Evolutionary conservation across 2,329 filamentous ascomycete genomes (phyloP), one percentile per base, ranked within the genome.

Genomic region (Alternaria infectoria): DNA sequence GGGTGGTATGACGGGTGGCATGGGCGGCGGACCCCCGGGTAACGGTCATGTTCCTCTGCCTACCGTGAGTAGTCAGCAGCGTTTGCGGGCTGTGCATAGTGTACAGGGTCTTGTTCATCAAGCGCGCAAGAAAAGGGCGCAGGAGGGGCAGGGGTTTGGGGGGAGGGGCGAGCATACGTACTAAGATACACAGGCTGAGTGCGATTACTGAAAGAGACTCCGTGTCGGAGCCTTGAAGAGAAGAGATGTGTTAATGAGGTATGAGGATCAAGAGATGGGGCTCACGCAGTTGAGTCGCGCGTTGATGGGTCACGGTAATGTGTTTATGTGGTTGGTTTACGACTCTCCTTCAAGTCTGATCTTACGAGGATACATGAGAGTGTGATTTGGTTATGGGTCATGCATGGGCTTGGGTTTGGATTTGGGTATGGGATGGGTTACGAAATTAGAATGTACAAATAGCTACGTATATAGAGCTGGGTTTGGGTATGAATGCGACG

Each of bases 101-200:
- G 47, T 52, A 10, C 36, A 40, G 36, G 36, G 40, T 30, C 17
- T 44, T 46, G 30, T 40, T 8, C 49, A 52, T 12, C 28, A 52
- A 21, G 15, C 36, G 15, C 21, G 49, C 28, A 52, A 52, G 49
- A 52, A 52, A 30, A 52, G 28, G 49, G 28, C 28, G 28, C 15
- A 26, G 32, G 40, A 59, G 23, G 47, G 55, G 3, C 40, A 54
- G 52, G 36, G 32, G 17, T 54, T 60, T 62, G 64, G 57, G 17
- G 58, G 59, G n/a, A 62, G 59, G 54, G 55, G 62, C 8, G 49
- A 45, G 4, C 28, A 50, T 11, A 57, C 43, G 13, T 58, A 61
- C 46, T 54, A 54, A 25, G 30, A 21, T 51, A 0, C 21, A 28
- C 12, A 51, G 26, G 13, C 17, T 51, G 15, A 21, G 32, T 51